Evolutionary conservation across 1,284 basidiomycete genomes (phyloP), one percentile per base, ranked within the genome.

Genomic region (Cryptococcus depauperatus): DNA sequence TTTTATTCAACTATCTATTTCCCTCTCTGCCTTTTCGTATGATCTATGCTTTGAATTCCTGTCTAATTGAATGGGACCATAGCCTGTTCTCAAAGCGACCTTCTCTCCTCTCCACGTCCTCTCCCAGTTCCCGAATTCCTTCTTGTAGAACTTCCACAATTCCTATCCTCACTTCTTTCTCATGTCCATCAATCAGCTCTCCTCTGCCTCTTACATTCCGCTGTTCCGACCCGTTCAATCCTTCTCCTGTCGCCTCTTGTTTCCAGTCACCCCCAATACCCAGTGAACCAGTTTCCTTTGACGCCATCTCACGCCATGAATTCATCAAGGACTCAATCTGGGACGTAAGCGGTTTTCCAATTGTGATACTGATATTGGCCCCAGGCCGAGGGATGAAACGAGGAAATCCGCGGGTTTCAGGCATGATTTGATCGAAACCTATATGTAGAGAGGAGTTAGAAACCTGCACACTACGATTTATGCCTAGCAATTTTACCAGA

Each of bases 361-460:
- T 51, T 0, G 67, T 71, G n/a, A 71, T 58, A 43, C 58, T 64
- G 38, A 70, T 46, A 3, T 49, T 51, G 4, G 58, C 66, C 18
- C 68, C 67, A 0, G 61, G 49, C 4, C 69, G 56, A 3, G 68
- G 69, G 4, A 70, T 19, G 25, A 57, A 55, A 22, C 62, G 57
- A 1, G 66, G 67, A 41, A 51, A 64, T 18, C 57, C 57, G 29
- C 90, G 80, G 22, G 80, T 78, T 69, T 89, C 88, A 32, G 86
- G 84, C 89, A 95, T 92, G 22, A 95, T 75, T 56, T 80, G 75
- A 63, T 96, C 85, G 54, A 93, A 93, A 18, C 90, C 83, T 84
- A 56, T 19, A 32, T 6, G 30, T 25, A 25, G 39, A 18, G n/a
- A n/a, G n/a, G 29, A 33, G 6, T 33, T 6, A 13, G n/a, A 14